Evolutionary conservation across 768 basidiomycete species (phyloP).

Genomic region (Lactarius tabidus): DNA sequence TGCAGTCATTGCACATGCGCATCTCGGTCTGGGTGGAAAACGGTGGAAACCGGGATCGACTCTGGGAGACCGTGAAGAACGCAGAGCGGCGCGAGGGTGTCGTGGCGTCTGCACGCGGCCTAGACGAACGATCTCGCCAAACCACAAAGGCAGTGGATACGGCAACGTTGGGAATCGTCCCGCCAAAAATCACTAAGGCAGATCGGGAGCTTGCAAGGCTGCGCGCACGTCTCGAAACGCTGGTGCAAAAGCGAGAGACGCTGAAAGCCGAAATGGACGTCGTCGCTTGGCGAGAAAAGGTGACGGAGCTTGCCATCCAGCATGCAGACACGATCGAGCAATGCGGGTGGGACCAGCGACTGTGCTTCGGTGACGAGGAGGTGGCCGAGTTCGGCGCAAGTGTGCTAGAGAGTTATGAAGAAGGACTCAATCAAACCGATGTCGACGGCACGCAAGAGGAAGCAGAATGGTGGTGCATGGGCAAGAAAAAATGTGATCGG

Average conservation of each 20-base stretch:
- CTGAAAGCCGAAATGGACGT: constrained; percentile 68
- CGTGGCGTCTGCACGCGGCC: constrained; percentile 38
- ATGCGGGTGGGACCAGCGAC: constrained; percentile 87
- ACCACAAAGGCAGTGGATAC: not conserved
- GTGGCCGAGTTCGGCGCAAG: constrained; percentile 64
- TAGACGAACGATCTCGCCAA: constrained; percentile 16
- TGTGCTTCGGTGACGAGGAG: constrained; percentile 80
- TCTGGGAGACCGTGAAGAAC: constrained; percentile 73
- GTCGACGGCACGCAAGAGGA: constrained; percentile 34
- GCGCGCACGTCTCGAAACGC: constrained; percentile 48
- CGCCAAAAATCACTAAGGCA: constrained; percentile 43
- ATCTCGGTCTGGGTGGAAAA: constrained; percentile 59
- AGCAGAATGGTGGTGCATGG: constrained; percentile 76
- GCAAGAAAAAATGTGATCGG: constrained; percentile 70
- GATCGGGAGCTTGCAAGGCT: constrained; percentile 57
- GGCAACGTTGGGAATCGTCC: constrained; percentile 28
- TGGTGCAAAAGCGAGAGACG: constrained; percentile 58
- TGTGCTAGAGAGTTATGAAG: constrained; percentile 65
- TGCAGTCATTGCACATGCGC: constrained; percentile 63
- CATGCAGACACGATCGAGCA: constrained; percentile 59
- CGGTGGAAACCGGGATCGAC: constrained; percentile 55
- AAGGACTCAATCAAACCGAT: constrained; percentile 39
- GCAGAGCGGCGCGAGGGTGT: constrained; percentile 70
- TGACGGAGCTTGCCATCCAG: constrained; percentile 63
- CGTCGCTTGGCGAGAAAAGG: constrained; percentile 62